A percentile compares a stretch with the other conserved stretches of the same genome.
Conservation (phyloP, 805 yeast species). For the Kuraishia cidri region DNA sequence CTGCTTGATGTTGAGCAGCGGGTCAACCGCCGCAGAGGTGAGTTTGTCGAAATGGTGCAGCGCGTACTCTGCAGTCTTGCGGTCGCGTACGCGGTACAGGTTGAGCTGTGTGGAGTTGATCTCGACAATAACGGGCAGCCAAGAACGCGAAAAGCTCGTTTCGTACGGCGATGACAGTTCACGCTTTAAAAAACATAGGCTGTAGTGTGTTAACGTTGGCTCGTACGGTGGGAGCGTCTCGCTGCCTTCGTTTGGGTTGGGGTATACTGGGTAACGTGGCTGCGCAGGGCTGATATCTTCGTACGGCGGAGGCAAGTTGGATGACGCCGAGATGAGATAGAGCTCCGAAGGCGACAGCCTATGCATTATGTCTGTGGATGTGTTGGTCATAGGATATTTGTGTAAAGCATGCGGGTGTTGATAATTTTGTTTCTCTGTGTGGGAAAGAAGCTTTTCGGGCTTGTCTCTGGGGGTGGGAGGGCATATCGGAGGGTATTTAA, state of each 20-base stretch:
- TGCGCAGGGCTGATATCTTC: background rate
- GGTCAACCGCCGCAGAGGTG: conserved; percentile 14
- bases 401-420: background rate
- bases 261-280: conserved; percentile 1
- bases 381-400: background rate
- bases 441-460: background rate
- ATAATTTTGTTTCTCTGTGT: too few species aligned
- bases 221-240: conserved; percentile 1
- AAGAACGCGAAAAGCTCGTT: background rate
- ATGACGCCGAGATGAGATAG: background rate
- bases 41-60: conserved; percentile 12
- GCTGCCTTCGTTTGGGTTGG: background rate
- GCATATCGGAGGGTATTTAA: background rate
- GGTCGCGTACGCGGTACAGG: conserved; percentile 10
- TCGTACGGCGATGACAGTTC: conserved; percentile 1
- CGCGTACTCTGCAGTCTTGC: conserved; percentile 7
- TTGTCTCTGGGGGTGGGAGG: background rate
- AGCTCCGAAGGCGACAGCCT: background rate
- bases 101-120: conserved; percentile 22
- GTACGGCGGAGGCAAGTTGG: background rate
- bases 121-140: conserved; percentile 16
- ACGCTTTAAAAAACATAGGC: background rate
- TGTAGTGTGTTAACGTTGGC: conserved; percentile 1
- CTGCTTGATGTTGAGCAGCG: conserved; percentile 15
- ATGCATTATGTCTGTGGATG: background rate